These are phyloP conservation scores for Agaricus sinodeliciosus DNA, from an alignment of 768 basidiomycete species.

Conservation along the genomic window DNA sequence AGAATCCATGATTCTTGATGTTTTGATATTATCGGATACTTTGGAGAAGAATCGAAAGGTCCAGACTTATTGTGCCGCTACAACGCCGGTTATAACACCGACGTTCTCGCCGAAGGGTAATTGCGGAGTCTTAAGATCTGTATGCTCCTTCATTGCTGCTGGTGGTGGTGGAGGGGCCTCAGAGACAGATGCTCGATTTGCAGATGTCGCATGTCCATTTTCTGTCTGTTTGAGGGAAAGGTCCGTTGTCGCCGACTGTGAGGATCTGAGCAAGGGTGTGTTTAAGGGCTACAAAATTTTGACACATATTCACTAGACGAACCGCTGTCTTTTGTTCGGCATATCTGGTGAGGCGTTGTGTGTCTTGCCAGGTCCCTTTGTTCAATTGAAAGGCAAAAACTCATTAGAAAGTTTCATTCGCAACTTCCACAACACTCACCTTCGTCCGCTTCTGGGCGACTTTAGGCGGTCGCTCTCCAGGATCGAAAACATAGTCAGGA, in stretches of 20 bases:
- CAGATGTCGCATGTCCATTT: slow-evolving; percentile 25
- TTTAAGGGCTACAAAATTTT: slow-evolving; percentile 18
- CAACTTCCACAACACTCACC: slow-evolving; percentile 26
- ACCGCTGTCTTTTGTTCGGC: slow-evolving; percentile 83
- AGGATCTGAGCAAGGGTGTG: slow-evolving; percentile 35
- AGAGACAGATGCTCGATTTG: slow-evolving; percentile 23
- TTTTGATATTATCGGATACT: neutral
- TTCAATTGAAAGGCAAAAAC: slow-evolving; percentile 5
- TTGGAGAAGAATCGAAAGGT: slow-evolving; percentile 11
- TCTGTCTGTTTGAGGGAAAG: slow-evolving; percentile 34
- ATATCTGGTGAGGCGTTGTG: slow-evolving; percentile 57
- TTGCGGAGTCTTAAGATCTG: slow-evolving; percentile 52
- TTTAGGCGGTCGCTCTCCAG: slow-evolving; percentile 72
- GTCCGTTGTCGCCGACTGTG: slow-evolving; percentile 29
- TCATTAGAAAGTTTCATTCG: neutral
- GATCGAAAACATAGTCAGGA: slow-evolving; percentile 79
- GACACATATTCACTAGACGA: slow-evolving; percentile 31
- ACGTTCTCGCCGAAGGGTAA: slow-evolving; percentile 57
- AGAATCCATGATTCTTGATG: slow-evolving; percentile 1
- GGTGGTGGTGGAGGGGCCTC: slow-evolving; percentile 32
- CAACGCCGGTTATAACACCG: slow-evolving; percentile 39
- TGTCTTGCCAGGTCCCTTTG: slow-evolving; percentile 57
- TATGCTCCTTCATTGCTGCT: slow-evolving; percentile 28
- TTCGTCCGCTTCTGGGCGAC: slow-evolving; percentile 71
- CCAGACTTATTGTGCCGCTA: slow-evolving; percentile 31